Conservation (phyloP, 352 stramenopile genomes). For the Phytophthora fragariaefolia region DNA sequence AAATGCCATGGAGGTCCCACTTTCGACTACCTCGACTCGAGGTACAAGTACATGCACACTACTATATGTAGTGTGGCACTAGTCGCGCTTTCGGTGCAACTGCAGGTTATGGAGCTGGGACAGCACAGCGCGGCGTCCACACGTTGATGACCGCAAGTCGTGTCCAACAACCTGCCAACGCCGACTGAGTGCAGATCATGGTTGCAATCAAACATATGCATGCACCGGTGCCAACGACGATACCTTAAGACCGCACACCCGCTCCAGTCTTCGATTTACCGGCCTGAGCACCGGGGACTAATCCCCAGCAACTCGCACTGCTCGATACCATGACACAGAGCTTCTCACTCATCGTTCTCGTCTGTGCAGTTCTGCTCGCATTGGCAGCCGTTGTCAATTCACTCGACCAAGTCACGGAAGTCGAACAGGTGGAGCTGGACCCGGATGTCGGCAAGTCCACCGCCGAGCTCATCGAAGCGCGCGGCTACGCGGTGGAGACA, state of each 20-base stretch:
- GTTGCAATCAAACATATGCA: slow-evolving; percentile 25
- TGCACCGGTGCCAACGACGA: slow-evolving; percentile 5
- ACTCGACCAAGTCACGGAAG: slow-evolving; percentile 25
- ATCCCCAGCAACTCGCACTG: not conserved
- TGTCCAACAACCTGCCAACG: not conserved
- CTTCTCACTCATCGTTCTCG: slow-evolving; percentile 3
- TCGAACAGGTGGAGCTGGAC: slow-evolving; percentile 29
- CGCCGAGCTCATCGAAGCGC: slow-evolving; percentile 35
- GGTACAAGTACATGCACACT: too few species aligned
- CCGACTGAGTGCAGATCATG: slow-evolving; percentile 18
- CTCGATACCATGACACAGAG: slow-evolving; percentile 9
- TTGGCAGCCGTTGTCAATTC: slow-evolving; percentile 13
- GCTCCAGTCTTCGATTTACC: slow-evolving; percentile 7
- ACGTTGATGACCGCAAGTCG: slow-evolving; percentile 1
- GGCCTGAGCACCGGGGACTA: not conserved
- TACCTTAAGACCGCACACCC: not conserved
- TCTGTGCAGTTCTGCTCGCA: slow-evolving; percentile 4
- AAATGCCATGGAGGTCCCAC: not conserved
- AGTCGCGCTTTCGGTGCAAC: slow-evolving; percentile 9
- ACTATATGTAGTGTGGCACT: too few species aligned
- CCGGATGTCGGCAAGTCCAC: slow-evolving; percentile 36
- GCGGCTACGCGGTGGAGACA: slow-evolving; percentile 53
- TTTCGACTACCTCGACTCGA: not conserved
- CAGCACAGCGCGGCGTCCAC: not conserved
- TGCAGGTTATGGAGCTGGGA: not conserved